phyloP scores from a whole-genome alignment of 805 yeast species.

The Kazachstania bromeliacearum region DNA sequence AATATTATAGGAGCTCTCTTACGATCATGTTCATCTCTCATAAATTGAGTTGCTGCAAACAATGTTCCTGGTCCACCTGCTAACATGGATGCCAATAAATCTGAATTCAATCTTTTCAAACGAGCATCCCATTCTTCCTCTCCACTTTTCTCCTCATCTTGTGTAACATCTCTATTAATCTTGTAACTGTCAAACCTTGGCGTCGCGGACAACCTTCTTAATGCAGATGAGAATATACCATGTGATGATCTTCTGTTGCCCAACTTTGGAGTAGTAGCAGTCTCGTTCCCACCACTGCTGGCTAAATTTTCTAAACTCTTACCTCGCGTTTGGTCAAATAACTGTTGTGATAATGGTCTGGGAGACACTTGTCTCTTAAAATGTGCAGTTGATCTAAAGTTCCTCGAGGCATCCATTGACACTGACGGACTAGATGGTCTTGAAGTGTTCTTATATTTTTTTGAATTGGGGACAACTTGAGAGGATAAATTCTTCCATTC shows the following conservation, averaged over 20 bases:
- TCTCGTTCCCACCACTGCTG: neutral
- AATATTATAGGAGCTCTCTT: constrained; percentile 76
- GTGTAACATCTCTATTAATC: no score
- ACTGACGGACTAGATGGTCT: no score
- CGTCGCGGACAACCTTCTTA: no score
- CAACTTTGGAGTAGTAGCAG: neutral
- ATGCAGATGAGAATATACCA: no score
- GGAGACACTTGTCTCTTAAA: no score
- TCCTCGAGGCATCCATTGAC: no score
- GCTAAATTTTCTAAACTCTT: neutral
- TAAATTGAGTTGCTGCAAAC: constrained; percentile 62
- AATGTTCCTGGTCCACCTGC: constrained; percentile 69
- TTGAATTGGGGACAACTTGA: constrained; percentile 27
- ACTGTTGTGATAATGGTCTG: no score
- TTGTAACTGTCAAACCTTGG: no score
- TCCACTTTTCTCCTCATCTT: neutral
- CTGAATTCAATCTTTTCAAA: constrained; percentile 30
- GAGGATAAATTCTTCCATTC: constrained; percentile 22
- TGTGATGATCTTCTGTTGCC: no score
- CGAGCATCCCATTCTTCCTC: constrained; percentile 8
- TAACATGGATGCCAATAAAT: constrained; percentile 43
- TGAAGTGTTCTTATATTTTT: no score
- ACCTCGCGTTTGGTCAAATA: no score
- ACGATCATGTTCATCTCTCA: constrained; percentile 65
- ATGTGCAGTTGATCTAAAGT: no score